phyloP scores from a whole-genome alignment of 257 asterid species.

The Solanum paucissectum region DNA sequence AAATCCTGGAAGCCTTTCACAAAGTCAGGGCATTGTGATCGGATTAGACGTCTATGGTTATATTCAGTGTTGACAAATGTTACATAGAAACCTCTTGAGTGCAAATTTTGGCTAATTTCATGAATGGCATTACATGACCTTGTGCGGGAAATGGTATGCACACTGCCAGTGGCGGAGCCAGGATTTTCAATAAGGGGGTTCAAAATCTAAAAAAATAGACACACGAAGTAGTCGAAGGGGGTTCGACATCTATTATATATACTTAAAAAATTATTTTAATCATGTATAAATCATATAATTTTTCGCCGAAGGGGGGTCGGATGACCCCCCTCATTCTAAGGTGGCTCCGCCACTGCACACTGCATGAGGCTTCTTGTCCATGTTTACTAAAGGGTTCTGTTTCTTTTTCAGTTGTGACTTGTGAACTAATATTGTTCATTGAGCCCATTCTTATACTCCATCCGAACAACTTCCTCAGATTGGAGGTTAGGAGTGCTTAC shows the following conservation, averaged over 20 bases:
- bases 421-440: neutral
- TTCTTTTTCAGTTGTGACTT: neutral
- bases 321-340: no score
- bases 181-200: no score
- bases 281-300: no score
- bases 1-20: neutral
- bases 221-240: no score
- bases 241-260: no score
- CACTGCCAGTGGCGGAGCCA: no score
- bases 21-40: neutral
- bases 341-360: no score
- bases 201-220: no score
- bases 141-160: neutral
- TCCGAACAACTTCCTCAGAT: no score
- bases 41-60: neutral
- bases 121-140: neutral
- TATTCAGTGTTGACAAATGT: neutral
- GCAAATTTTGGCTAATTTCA: neutral
- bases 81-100: neutral
- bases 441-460: neutral
- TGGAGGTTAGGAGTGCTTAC: no score
- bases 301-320: no score
- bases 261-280: no score
- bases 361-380: neutral
- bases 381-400: neutral